Evolutionary conservation across 345 rosid species (phyloP).

Genomic region (Citrus hindsii): DNA sequence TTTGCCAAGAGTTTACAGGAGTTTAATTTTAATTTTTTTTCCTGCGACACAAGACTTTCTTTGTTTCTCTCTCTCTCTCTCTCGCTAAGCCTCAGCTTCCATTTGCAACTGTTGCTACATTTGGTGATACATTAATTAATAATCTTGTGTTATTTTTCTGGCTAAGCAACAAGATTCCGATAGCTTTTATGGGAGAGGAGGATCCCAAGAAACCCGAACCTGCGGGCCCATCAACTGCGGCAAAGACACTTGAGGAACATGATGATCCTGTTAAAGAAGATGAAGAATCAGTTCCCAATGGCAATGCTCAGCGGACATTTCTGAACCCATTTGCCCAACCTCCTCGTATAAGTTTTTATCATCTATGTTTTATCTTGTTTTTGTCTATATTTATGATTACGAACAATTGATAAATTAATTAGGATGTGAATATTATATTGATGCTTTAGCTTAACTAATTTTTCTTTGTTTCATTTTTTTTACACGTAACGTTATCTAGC

Average conservation of each 20-base stretch:
- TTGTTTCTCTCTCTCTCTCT: neutral
- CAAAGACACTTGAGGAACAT: neutral
- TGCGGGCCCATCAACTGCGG: conserved; percentile 7
- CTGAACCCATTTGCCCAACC: conserved; percentile 18
- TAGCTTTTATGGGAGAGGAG: conserved; percentile 35
- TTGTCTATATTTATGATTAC: neutral
- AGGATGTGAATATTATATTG: neutral
- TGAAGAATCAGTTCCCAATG: neutral
- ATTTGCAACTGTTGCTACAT: neutral
- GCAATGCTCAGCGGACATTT: neutral
- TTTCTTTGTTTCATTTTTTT: neutral
- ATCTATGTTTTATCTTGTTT: neutral
- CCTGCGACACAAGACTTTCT: neutral
- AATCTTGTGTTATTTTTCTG: neutral
- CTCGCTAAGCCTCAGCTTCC: neutral
- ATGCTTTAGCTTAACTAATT: neutral
- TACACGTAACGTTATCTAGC: neutral
- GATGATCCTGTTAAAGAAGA: conserved; percentile 11
- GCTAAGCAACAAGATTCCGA: conserved; percentile 25
- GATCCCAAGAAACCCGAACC: conserved; percentile 20
- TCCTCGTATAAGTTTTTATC: conserved; percentile 7
- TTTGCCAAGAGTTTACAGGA: no score
- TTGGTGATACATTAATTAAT: neutral
- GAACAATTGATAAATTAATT: neutral
- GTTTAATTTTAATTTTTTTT: neutral